These are phyloP conservation scores for Globisporangium polare DNA, from an alignment of 352 stramenopile genomes.

Conservation along the genomic window DNA sequence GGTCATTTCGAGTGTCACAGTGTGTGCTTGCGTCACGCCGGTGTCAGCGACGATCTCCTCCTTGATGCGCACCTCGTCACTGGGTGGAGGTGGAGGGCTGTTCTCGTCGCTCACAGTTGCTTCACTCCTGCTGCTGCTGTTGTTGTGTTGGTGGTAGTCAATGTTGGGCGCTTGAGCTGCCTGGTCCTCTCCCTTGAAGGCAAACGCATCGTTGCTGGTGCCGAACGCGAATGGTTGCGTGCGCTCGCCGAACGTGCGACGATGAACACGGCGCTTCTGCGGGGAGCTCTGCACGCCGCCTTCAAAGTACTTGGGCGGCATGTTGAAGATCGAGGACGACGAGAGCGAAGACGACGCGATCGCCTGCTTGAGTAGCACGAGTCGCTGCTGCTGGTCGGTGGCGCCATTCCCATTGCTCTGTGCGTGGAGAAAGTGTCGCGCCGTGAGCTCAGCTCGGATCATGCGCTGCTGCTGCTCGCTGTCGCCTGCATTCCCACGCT, in stretches of 20 bases:
- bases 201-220: constrained; percentile 1
- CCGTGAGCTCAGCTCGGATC: constrained; percentile 15
- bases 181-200: constrained; percentile 8
- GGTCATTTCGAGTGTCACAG: not conserved
- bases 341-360: constrained; percentile 5
- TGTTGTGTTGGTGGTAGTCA: not conserved
- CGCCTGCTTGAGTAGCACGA: constrained; percentile 17
- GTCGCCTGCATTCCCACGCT: not conserved
- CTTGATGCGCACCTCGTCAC: constrained; percentile 11
- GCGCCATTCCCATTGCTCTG: not conserved
- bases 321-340: constrained; percentile 18
- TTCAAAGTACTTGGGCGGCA: constrained; percentile 46
- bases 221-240: constrained; percentile 48
- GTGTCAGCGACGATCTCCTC: constrained; percentile 6
- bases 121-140: not conserved
- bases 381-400: not conserved
- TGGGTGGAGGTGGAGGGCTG: not conserved
- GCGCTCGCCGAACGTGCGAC: constrained; percentile 58
- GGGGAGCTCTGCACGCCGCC: constrained; percentile 25
- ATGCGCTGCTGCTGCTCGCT: constrained; percentile 16
- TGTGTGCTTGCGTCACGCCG: not conserved
- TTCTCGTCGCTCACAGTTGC: not conserved
- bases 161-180: not conserved
- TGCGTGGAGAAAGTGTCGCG: constrained; percentile 13
- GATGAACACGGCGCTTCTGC: constrained; percentile 42